Conservation (phyloP, 2,329 filamentous ascomycete species). For the Aureobasidium sp. region DNA sequence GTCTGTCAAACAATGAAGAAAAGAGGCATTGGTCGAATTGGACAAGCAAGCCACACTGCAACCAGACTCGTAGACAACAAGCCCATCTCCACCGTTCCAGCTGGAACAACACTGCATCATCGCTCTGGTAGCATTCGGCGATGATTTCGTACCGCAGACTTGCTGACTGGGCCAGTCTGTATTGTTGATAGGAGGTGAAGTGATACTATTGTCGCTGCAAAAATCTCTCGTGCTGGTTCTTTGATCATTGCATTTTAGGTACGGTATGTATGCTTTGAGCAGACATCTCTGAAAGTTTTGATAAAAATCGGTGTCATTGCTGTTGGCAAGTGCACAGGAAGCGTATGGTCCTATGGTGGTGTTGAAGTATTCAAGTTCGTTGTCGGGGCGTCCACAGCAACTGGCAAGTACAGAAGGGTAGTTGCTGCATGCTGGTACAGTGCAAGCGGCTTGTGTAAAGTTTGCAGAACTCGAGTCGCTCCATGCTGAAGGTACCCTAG, state of each 20-base stretch:
- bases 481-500: neutral
- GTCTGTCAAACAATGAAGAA: neutral
- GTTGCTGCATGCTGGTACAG: neutral
- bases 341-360: neutral
- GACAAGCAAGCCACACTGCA: neutral
- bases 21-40: neutral
- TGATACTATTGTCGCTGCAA: too few species aligned
- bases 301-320: neutral
- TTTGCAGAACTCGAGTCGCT: neutral
- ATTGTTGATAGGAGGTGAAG: neutral
- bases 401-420: neutral
- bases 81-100: neutral
- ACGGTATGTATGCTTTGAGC: neutral
- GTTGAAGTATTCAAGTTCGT: neutral
- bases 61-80: neutral
- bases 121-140: neutral
- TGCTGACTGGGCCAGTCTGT: neutral
- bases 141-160: neutral
- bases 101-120: neutral
- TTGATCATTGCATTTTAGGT: neutral
- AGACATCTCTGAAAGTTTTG: neutral
- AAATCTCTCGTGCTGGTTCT: too few species aligned
- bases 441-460: neutral
- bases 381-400: neutral
- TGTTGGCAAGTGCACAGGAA: neutral